Percentiles rank a stretch among this genome's conserved stretches.
phyloP scores from a whole-genome alignment of 176 grass and related monocot species.

The Rhynchospora pubera region DNA sequence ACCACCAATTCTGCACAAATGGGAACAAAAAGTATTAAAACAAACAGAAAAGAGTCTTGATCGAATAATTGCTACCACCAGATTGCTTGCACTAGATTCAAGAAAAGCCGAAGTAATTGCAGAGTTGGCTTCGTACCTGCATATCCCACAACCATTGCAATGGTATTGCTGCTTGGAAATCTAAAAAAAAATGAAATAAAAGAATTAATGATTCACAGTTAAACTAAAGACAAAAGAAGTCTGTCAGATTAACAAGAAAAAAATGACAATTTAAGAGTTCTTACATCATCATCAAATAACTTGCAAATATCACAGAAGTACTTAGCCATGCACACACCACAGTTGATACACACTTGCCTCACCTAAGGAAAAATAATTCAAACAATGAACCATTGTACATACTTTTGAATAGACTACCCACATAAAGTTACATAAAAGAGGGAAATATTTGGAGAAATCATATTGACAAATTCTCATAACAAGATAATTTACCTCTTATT shows the following conservation, averaged over 20 bases:
- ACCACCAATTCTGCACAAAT: constrained; percentile 66
- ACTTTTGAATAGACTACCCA: neutral
- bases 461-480: neutral
- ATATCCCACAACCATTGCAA: constrained; percentile 84
- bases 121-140: constrained; percentile 41
- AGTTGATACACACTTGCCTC: constrained; percentile 60
- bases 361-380: constrained; percentile 48
- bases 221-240: neutral
- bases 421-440: neutral
- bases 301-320: constrained; percentile 93
- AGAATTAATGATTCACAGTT: neutral
- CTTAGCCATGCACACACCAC: constrained; percentile 76
- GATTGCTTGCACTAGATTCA: neutral
- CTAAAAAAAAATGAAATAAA: constrained; percentile 36
- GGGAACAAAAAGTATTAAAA: constrained; percentile 12
- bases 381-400: neutral
- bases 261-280: constrained; percentile 9
- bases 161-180: constrained; percentile 91
- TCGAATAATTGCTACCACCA: neutral
- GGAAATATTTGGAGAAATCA: neutral
- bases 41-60: neutral
- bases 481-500: constrained; percentile 60
- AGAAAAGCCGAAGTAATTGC: neutral
- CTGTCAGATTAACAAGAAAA: neutral
- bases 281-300: constrained; percentile 92